Evolutionary conservation across 441 rosid genomes (phyloP), one percentile per base, ranked within the genome.

Genomic region (Raphanus hybrid): DNA sequence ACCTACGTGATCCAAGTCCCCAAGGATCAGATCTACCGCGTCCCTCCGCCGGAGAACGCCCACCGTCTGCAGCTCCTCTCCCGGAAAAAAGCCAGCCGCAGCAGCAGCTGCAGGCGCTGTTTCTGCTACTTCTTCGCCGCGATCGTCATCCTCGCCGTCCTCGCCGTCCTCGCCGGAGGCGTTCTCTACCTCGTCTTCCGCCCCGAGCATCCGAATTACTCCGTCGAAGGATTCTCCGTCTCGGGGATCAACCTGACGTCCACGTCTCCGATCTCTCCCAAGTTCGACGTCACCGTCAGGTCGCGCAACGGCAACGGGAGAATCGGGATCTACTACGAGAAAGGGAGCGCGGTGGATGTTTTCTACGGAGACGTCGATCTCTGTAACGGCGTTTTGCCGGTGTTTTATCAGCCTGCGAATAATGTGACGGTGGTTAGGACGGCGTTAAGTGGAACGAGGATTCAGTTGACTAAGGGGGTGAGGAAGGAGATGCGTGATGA

Each of bases 1-100:
- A 91, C 98, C 7, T 94, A 94, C 87, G 94, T 94, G 20, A 83
- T 92, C 75, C 92, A 86, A 70, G 82, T 94, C 79, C 99, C 97
- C 3, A 94, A 94, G 73, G 97, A 92, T 78, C 94, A 89, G 70
- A 76, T 94, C 87, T 90, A 90, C 86, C 90, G 92, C 9, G 79
- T 92, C 7, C 98, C 99, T 0, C 97, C 96, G 1, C 92, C 90
- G 26, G 97, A 87, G 69, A 88, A 91, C 83, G 89, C 90, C 3
- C 81, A 80, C 23, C 96, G 89, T 39, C 72, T 69, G 58, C 78
- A 82, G 10, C 64, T 70, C n/a, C 87, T 86, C 83, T 73, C 97
- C n/a, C 74, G 74, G 62, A 82, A 80, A 4, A 83, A 85, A 37
- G 8, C 64, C 10, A 69, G 65, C 11, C 82, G 78, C 11, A 70